phyloP scores from a whole-genome alignment of 2,329 filamentous ascomycete species.

The Diaporthe sp. region DNA sequence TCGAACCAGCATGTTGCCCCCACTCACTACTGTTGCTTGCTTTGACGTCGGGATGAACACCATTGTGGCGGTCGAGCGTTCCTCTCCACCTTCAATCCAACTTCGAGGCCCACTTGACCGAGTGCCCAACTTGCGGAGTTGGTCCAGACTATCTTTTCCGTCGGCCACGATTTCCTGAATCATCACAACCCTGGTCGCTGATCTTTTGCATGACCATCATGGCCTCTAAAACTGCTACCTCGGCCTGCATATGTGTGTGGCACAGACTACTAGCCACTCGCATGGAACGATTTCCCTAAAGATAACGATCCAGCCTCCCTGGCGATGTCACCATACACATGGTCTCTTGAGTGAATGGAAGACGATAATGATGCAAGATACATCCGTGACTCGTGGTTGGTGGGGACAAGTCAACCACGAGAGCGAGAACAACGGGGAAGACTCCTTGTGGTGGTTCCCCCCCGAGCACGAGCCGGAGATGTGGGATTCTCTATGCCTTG shows the following conservation, averaged over 20 bases:
- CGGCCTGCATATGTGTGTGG: slow-evolving; percentile 7
- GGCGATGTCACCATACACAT: not conserved
- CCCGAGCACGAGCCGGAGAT: not conserved
- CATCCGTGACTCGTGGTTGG: slow-evolving; percentile 16
- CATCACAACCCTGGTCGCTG: not conserved
- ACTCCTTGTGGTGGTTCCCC: not conserved
- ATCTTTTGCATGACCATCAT: not conserved
- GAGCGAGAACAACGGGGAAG: not conserved
- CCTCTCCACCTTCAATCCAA: not conserved
- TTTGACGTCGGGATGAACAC: not conserved
- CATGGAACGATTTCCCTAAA: not conserved
- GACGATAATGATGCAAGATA: not conserved
- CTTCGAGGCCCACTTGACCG: not conserved
- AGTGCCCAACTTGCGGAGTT: not conserved
- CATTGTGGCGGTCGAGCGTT: not conserved
- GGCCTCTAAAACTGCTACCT: not conserved
- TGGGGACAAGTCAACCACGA: not conserved
- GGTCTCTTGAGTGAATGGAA: not conserved
- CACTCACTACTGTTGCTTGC: not conserved
- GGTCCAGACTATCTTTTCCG: not conserved
- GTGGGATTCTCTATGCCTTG: not conserved
- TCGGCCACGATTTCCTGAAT: not conserved
- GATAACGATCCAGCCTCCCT: not conserved
- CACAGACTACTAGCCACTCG: slow-evolving; percentile 13
- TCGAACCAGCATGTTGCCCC: not conserved